A percentile compares a stretch with the other conserved stretches of the same genome.
phyloP scores from a whole-genome alignment of 208 protist genomes.

The Wallacemonas sp. region DNA sequence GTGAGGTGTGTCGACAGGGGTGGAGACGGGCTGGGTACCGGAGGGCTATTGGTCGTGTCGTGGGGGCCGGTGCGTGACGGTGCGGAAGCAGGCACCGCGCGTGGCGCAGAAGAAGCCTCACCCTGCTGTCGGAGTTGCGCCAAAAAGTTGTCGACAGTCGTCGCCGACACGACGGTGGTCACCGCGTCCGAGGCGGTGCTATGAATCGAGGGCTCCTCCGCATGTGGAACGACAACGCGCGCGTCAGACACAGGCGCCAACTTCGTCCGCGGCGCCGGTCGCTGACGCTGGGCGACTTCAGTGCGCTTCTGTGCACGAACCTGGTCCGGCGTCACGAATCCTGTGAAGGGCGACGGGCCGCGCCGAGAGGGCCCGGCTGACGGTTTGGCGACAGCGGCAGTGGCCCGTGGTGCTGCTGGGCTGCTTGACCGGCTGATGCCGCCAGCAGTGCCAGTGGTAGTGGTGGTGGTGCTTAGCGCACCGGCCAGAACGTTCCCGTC shows the following conservation, averaged over 20 bases:
- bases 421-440: background rate
- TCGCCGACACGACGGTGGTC: background rate
- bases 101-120: no score
- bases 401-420: background rate
- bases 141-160: background rate
- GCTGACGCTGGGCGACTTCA: background rate
- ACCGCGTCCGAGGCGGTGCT: background rate
- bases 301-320: background rate
- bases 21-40: background rate
- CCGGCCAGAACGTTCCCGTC: conserved; percentile 45
- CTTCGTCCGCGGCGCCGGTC: background rate
- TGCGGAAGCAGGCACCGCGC: no score
- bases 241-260: no score
- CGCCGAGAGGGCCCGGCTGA: no score
- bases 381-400: no score
- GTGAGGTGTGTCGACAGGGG: background rate
- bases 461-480: conserved; percentile 2
- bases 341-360: no score
- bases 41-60: background rate
- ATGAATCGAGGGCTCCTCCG: background rate
- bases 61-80: no score
- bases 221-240: no score
- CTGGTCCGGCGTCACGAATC: background rate
- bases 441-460: background rate
- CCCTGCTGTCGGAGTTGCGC: background rate